A percentile compares a stretch with the other conserved stretches of the same genome.
These are phyloP conservation scores for Aristolochia fimbriata DNA, from an alignment of 164 flowering plant genomes.

Conservation along the genomic window DNA sequence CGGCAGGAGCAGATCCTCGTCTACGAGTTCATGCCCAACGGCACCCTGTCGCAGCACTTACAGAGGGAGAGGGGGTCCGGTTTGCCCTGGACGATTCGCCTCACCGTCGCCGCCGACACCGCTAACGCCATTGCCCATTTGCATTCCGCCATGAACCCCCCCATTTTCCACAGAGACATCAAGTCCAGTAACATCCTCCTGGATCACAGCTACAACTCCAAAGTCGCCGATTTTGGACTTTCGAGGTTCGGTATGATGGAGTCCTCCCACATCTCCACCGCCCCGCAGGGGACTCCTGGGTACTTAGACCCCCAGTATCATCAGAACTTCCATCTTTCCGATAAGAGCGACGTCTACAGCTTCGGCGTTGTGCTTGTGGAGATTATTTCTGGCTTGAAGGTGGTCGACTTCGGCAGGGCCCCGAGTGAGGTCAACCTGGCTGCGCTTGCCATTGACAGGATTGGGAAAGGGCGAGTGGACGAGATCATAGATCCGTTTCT, in stretches of 20 bases:
- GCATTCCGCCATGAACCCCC: constrained; percentile 65
- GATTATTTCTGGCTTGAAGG: constrained; percentile 70
- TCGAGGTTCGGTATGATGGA: constrained; percentile 59
- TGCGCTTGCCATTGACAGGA: constrained; percentile 52
- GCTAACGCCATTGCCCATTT: constrained; percentile 77
- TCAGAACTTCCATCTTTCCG: constrained; percentile 71
- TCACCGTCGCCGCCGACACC: constrained; percentile 72
- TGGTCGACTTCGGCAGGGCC: constrained; percentile 57
- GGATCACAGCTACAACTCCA: constrained; percentile 51
- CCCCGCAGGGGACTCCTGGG: constrained; percentile 98
- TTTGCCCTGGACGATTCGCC: constrained; percentile 60
- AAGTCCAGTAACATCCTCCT: constrained; percentile 87
- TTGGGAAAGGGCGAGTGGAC: constrained; percentile 50
- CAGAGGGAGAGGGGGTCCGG: constrained; percentile 51
- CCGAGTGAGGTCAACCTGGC: constrained; percentile 73
- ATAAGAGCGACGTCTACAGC: constrained; percentile 90
- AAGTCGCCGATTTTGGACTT: constrained; percentile 92
- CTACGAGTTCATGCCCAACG: constrained; percentile 91
- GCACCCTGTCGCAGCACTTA: constrained; percentile 71
- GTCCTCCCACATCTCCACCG: constrained; percentile 73
- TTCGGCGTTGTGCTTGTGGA: constrained; percentile 88
- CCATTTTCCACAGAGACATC: constrained; percentile 81
- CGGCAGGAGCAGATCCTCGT: constrained; percentile 69
- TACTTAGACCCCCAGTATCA: constrained; percentile 93
- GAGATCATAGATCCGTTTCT: constrained; percentile 74